phyloP scores from a whole-genome alignment of 352 stramenopile genomes.

The Blastocystis sp. region DNA sequence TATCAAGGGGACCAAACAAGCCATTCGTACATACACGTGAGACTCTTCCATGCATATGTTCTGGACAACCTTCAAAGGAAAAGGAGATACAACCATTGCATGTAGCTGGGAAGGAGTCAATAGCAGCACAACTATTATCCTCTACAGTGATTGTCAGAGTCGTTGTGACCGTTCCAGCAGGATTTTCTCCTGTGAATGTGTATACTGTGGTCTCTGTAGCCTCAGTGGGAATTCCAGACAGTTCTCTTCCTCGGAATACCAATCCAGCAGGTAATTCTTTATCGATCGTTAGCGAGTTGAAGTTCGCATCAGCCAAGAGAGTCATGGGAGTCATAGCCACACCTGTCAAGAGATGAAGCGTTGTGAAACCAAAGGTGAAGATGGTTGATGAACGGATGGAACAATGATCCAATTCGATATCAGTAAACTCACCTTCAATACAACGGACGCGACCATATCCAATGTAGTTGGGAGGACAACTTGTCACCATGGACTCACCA shows the following conservation, averaged over 20 bases:
- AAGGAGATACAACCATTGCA: neutral
- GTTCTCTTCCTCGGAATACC: neutral
- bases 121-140: neutral
- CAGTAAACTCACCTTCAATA: neutral
- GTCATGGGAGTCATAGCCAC: neutral
- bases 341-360: neutral
- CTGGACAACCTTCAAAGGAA: neutral
- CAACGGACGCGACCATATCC: conserved; percentile 5
- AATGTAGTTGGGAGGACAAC: neutral
- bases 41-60: neutral
- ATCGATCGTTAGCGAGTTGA: neutral
- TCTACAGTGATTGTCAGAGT: neutral
- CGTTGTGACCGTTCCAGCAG: neutral
- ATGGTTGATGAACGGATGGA: neutral
- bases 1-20: neutral
- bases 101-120: neutral
- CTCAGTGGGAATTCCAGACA: neutral
- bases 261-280: neutral
- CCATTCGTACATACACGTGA: conserved; percentile 1
- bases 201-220: neutral
- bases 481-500: neutral
- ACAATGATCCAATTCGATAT: neutral
- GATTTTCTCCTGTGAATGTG: neutral
- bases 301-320: neutral
- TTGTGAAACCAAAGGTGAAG: neutral